Base-by-base conservation (phyloP, 1,284 basidiomycete genomes). In the Lentinus polychrous region DNA sequence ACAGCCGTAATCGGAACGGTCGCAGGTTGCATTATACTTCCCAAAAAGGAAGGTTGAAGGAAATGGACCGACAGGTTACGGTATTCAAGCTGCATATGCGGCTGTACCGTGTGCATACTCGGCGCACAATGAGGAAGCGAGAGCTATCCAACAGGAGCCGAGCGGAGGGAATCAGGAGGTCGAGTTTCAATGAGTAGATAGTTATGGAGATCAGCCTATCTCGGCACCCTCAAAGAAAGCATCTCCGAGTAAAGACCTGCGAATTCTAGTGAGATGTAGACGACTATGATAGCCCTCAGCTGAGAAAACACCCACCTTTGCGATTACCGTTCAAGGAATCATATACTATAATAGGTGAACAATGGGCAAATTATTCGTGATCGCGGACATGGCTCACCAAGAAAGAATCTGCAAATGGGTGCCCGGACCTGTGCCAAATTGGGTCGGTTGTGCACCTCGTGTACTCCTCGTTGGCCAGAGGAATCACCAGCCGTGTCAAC, bases 1-100 rank as follows among this genome's bases (percentile, higher is more conserved):
- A 60, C 59, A 49, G 57, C 64, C 60, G 55, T 53, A 64, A 61
- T 51, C 48, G 57, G 59, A 34, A 55, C 52, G 49, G 49, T 35
- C 54, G 52, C 45, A 49, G 53, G 51, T 46, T 48, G 55, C 58
- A 51, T 55, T 57, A 53, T 49, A 40, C 34, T 50, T 53, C 64
- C 62, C 46, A 54, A 63, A 57, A 59, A 59, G 62, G 64, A 56
- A 64, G 57, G 23, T 44, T 64, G 53, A 65, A 65, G 52, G 60
- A 23, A 23, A 23, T 4, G 39, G 12, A 40, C 39, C 10, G 39
- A 40, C 17, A 40, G 22, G 39, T 40, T 40, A 40, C 39, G 39
- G 39, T 40, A 40, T 20, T 40, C n/a, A 20, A 27, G 27, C 27
- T 27, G 27, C 27, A 14, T 20, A 40, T 22, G 22, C 39, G 14